Base-by-base conservation (phyloP, 2,329 filamentous ascomycete species). In the Nemania sp. region DNA sequence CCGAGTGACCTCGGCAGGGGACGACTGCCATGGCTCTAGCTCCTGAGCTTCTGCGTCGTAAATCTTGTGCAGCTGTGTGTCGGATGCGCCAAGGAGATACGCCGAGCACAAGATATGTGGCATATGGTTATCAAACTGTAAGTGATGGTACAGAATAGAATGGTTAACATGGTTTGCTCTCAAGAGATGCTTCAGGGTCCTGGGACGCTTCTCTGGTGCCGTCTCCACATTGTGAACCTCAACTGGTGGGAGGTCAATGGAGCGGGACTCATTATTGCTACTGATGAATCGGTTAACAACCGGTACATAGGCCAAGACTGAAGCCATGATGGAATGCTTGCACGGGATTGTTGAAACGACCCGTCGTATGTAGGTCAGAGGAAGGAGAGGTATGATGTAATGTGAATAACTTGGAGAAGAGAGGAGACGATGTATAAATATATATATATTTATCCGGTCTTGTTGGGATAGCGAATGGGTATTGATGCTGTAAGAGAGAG, bases 121-220 rank as follows among this genome's bases (percentile, higher is more conserved):
- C 74, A 91, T 85, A 80, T 97, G 92, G 77, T 98, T 98, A 82
- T 96, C 89, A 75, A 90, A 96, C 69, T 87, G 83, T 4, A 92
- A 83, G 61, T 92, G 79, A 78, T 94, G 89, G 79, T 92, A 96
- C 62, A 97, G 82, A 72, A 98, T 90, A 35, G 93, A 89, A 80
- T 97, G 88, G 78, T 96, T 97, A 73, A 91, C 90, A 82, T 99
- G 96, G 79, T 98, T 98, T 60, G 94, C 91, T 79, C 92, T 93
- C 68, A 99, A 80, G 15, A 99, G 84, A 80, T 98, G 94, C 82
- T 97, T 98, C 69, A 99, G 85, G 22, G 93, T 93, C 69, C 95
- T 86, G 20, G 92, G 89, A 64, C 92, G 86, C 79, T 93, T 95
- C 77, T 97, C 93, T 8, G 90, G 86, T 55, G 89, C 86, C 5